A percentile compares a stretch with the other conserved stretches of the same genome.
phyloP scores from a whole-genome alignment of 192 early-diverging fungal species.

The Helicostylum pulchrum region DNA sequence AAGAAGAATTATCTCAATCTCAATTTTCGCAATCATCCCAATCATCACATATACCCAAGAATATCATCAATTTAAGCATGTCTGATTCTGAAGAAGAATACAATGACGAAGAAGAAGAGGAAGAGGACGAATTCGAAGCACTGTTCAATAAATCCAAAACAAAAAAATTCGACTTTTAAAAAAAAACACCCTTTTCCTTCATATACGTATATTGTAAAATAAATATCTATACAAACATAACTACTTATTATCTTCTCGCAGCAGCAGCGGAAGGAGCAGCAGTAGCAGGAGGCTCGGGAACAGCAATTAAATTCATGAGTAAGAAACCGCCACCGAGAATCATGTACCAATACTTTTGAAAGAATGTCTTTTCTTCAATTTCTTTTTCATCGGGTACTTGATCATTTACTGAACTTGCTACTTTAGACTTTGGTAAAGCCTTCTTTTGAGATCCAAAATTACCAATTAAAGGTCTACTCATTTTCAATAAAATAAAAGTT shows the following conservation, averaged over 20 bases:
- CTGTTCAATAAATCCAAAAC: too few relatives aligned
- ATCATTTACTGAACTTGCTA: background rate
- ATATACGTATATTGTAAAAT: too few relatives aligned
- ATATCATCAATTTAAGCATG: too few relatives aligned
- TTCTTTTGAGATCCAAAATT: slow-evolving; percentile 13
- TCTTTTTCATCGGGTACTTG: slow-evolving; percentile 13
- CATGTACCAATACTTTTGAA: slow-evolving; percentile 38
- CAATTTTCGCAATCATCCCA: too few relatives aligned
- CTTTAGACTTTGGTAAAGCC: background rate
- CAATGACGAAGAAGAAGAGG: too few relatives aligned
- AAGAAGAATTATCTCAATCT: too few relatives aligned
- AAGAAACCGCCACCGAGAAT: slow-evolving; percentile 7
- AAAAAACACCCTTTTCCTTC: too few relatives aligned
- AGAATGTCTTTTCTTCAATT: slow-evolving; percentile 34
- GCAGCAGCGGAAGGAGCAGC: background rate
- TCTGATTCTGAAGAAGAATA: too few relatives aligned
- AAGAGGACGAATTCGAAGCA: too few relatives aligned
- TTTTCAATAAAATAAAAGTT: background rate
- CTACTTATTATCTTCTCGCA: background rate
- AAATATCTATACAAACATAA: background rate
- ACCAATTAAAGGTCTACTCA: slow-evolving; percentile 20
- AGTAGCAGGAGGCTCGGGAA: background rate
- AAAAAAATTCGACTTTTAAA: too few relatives aligned
- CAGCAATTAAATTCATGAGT: background rate
- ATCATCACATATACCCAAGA: too few relatives aligned